Conservation (phyloP, 805 yeast species). For the Lipomyces chichibuensis region DNA sequence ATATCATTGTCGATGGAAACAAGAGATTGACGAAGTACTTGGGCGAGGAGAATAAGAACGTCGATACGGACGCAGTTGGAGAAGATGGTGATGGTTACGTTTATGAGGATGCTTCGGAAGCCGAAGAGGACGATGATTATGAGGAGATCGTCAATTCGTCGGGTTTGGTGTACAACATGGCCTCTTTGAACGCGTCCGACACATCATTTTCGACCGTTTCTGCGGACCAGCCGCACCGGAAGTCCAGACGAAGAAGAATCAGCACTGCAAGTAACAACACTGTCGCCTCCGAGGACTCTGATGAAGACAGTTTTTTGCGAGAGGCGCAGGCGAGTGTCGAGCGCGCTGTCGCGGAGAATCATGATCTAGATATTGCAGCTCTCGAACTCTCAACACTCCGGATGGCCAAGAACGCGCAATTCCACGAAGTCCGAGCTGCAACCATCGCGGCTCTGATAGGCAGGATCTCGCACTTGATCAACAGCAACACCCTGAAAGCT, state of each 20-base stretch:
- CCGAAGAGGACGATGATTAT: slow-evolving; percentile 52
- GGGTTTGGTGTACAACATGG: slow-evolving; percentile 35
- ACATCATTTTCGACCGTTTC: slow-evolving; percentile 22
- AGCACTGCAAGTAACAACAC: slow-evolving; percentile 34
- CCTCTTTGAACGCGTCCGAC: slow-evolving; percentile 29
- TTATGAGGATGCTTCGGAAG: slow-evolving; percentile 50
- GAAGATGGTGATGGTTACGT: slow-evolving; percentile 47
- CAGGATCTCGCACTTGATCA: slow-evolving; percentile 71
- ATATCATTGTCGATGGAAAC: slow-evolving; percentile 24
- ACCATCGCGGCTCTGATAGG: slow-evolving; percentile 71
- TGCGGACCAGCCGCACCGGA: slow-evolving; percentile 9
- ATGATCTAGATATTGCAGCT: slow-evolving; percentile 89
- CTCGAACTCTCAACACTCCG: slow-evolving; percentile 90
- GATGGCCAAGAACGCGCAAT: slow-evolving; percentile 96
- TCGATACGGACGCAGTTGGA: slow-evolving; percentile 43
- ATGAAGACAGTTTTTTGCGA: slow-evolving; percentile 31
- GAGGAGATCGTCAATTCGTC: slow-evolving; percentile 37
- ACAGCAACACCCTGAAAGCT: slow-evolving; percentile 74
- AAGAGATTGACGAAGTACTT: slow-evolving; percentile 27
- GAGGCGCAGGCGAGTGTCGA: slow-evolving; percentile 95
- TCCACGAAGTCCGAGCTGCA: slow-evolving; percentile 87
- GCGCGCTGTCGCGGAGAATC: slow-evolving; percentile 89
- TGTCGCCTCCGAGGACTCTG: slow-evolving; percentile 32
- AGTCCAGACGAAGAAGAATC: slow-evolving; percentile 27
- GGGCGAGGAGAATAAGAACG: slow-evolving; percentile 30